Evolutionary conservation across 352 stramenopile species (phyloP), one percentile per base, ranked within the genome.

Genomic region (Pseudoperonospora humuli): DNA sequence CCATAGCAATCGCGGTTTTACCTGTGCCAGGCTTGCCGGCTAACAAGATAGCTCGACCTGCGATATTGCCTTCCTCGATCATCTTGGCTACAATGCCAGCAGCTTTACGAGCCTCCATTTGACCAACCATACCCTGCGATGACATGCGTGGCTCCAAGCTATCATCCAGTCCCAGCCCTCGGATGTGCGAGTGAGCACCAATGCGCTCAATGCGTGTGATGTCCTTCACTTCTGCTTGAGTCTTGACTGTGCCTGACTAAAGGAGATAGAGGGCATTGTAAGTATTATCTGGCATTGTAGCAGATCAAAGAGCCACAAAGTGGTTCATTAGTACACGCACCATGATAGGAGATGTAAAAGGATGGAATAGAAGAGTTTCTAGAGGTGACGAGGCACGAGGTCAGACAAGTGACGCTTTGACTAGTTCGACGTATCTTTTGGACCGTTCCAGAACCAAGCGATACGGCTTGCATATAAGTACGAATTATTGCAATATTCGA

Each of bases 121-220:
- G 96, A 23, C 96, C 96, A 13, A 99, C 95, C 86, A 99, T 98
- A 20, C 96, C 96, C 58, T 98, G 93, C 24, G 80, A 96, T 1
- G 95, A 79, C 21, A 79, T 71, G 6, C 95, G 74, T 5, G 95
- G 86, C 67, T 99, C 95, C 15, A 99, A 69, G 29, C 86, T 77
- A 63, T 99, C 97, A 49, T 98, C 96, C 3, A 99, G 73, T 28
- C 97, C 97, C 3, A 99, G 74, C 3, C 97, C 96, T 39, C 95
- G 86, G 70, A 99, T 99, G 64, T 99, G 97, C 44, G 89, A 98
- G 75, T 99, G 97, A 19, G 96, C 96, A 19, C 95, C 95, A 52
- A 99, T 99, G 49, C 97, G 94, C 84, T 99, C 94, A 42, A 98
- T 95, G 72, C 94, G 93, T 51, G 95, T 98, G 34, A 98, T 88